Evolutionary conservation across 129 eudicot genomes (phyloP).

Genomic region (Smallanthus sonchifolius): DNA sequence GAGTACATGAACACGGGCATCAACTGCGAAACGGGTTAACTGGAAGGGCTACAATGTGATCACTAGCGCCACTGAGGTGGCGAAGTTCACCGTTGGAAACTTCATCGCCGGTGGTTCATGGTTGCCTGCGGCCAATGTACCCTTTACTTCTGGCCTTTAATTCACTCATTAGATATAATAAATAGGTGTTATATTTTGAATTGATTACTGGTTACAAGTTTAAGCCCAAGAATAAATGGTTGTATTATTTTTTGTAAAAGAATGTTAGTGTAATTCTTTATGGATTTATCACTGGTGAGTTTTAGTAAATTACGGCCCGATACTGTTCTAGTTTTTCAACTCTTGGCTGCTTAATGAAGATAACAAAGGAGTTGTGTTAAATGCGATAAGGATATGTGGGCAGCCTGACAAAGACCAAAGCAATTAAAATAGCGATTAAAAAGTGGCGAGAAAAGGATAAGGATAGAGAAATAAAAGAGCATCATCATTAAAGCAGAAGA

Average conservation of each 20-base stretch:
- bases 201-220: conserved; percentile 8
- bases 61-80: conserved; percentile 38
- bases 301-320: too few species aligned
- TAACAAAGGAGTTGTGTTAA: too few species aligned
- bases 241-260: not conserved
- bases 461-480: too few species aligned
- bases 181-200: conserved; percentile 4
- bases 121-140: conserved; percentile 47
- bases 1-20: conserved; percentile 50
- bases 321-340: too few species aligned
- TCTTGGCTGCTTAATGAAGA: too few species aligned
- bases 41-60: conserved; percentile 55
- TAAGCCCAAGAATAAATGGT: conserved; percentile 17
- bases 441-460: too few species aligned
- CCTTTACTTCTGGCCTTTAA: conserved; percentile 46
- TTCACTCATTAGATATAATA: not conserved
- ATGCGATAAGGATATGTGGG: too few species aligned
- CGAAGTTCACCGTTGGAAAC: conserved; percentile 38
- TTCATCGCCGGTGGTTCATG: conserved; percentile 50
- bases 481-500: too few species aligned
- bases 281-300: too few species aligned
- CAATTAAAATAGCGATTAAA: too few species aligned
- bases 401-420: too few species aligned
- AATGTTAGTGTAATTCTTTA: not conserved
- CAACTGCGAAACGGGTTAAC: conserved; percentile 32